Evolutionary conservation across 345 rosid genomes (phyloP).

Genomic region (Arabidopsis thaliana): TAIR10.1 NC_003074.8:3219001-3219500

Average conservation of each 20-base stretch:
- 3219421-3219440: neutral
- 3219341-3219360: neutral
- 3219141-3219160: constrained; percentile 29
- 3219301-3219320: neutral
- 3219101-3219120: constrained; percentile 26
- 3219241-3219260: neutral
- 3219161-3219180: constrained; percentile 19
- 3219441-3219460: neutral
- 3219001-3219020: constrained; percentile 94
- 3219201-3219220: neutral
- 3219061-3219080: constrained; percentile 36
- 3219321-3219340: neutral
- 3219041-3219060: neutral
- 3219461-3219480: neutral
- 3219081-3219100: constrained; percentile 21
- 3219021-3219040: constrained; percentile 35
- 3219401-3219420: neutral
- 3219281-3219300: neutral
- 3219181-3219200: neutral
- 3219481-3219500: neutral
- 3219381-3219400: neutral
- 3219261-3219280: too few relatives aligned
- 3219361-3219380: neutral
- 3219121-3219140: constrained; percentile 4
- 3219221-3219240: neutral